A percentile compares a stretch with the other conserved stretches of the same genome.
phyloP scores from a whole-genome alignment of 2,329 filamentous ascomycete genomes.

The Cercospora zeina region DNA sequence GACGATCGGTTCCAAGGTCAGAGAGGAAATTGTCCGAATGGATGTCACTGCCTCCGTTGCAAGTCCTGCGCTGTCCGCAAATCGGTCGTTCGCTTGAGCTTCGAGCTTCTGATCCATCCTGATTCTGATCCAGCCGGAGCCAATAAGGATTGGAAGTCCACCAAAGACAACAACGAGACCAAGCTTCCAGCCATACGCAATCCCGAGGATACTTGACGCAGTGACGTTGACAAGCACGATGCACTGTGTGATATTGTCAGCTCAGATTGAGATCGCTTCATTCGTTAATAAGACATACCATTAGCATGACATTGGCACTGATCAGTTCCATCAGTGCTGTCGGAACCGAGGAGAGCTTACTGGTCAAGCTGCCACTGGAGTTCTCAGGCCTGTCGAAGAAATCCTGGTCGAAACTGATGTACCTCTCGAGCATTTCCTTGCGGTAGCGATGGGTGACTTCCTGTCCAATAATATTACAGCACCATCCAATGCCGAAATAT shows the following conservation, averaged over 20 bases:
- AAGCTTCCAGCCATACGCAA: conserved; percentile 43
- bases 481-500: conserved; percentile 51
- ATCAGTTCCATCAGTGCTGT: conserved; percentile 55
- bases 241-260: conserved; percentile 19
- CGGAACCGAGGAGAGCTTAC: conserved; percentile 52
- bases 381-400: conserved; percentile 50
- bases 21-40: conserved; percentile 40
- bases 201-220: conserved; percentile 36
- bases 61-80: conserved; percentile 40
- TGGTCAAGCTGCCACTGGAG: conserved; percentile 51
- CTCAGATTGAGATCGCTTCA: background rate
- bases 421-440: conserved; percentile 39
- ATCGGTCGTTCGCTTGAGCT: conserved; percentile 33
- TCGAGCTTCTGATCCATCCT: conserved; percentile 41
- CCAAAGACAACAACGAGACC: conserved; percentile 41
- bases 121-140: conserved; percentile 40
- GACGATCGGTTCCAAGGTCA: conserved; percentile 38
- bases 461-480: conserved; percentile 50
- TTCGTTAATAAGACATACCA: conserved; percentile 17
- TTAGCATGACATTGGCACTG: conserved; percentile 47
- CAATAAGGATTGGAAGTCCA: conserved; percentile 40
- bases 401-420: conserved; percentile 37
- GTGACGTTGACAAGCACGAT: conserved; percentile 40
- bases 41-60: conserved; percentile 42
- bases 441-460: conserved; percentile 43